Evolutionary conservation across 202 grass and related monocot genomes (phyloP).

Genomic region (Digitaria exilis): DNA sequence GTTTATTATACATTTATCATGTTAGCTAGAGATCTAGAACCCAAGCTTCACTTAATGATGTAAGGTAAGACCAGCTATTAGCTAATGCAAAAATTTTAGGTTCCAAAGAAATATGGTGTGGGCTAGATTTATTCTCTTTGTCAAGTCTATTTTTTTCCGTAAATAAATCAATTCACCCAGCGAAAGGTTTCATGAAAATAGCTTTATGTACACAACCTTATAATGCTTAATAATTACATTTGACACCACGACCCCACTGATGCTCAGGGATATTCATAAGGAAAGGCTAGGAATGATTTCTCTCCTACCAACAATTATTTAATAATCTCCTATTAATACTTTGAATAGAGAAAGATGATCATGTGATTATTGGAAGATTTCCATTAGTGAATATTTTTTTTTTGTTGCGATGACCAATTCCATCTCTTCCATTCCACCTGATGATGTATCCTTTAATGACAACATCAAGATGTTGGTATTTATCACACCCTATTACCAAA

Average conservation of each 20-base stretch:
- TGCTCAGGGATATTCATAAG: not conserved
- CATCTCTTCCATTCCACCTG: not conserved
- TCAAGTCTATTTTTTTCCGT: conserved; percentile 1
- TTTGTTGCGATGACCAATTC: not conserved
- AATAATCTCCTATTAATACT: not conserved
- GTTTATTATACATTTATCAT: not conserved
- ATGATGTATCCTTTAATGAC: not conserved
- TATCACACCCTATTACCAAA: not conserved
- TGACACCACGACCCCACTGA: not conserved
- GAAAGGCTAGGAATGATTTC: not conserved
- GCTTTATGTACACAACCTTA: not conserved
- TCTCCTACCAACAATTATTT: not conserved
- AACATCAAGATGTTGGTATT: not conserved
- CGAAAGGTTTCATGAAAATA: conserved; percentile 18
- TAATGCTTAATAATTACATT: not conserved
- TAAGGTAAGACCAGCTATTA: not conserved
- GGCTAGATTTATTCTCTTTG: not conserved
- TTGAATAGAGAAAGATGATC: not conserved
- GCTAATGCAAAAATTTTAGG: not conserved
- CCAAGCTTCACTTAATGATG: not conserved
- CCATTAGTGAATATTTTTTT: not conserved
- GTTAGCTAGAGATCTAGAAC: not conserved
- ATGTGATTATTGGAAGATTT: conserved; percentile 7
- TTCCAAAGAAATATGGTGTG: not conserved
- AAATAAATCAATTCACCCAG: not conserved